Evolutionary conservation across 164 flowering plant species (phyloP).

Genomic region (Magnolia changhungtana): DNA sequence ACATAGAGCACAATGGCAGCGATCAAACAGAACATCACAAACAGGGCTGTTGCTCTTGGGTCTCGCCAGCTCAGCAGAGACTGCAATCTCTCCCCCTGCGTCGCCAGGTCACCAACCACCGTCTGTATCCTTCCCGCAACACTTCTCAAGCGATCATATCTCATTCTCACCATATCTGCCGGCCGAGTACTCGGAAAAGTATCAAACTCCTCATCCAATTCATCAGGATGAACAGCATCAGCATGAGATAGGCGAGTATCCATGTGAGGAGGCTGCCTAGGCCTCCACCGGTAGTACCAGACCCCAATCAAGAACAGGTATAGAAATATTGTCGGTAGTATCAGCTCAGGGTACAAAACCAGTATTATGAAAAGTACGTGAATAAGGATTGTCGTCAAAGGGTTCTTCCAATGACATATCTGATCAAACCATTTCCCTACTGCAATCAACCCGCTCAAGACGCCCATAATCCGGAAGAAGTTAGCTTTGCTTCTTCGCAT

Average conservation of each 20-base stretch:
- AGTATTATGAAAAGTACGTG: conserved; percentile 71
- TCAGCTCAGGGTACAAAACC: conserved; percentile 76
- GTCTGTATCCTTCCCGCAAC: conserved; percentile 49
- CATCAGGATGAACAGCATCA: conserved; percentile 35
- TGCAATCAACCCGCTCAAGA: conserved; percentile 59
- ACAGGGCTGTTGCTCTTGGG: conserved; percentile 55
- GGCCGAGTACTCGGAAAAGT: conserved; percentile 42
- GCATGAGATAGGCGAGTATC: conserved; percentile 47
- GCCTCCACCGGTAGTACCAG: conserved; percentile 34
- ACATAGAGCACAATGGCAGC: conserved; percentile 34
- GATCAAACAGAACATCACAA: conserved; percentile 39
- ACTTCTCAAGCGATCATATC: conserved; percentile 54
- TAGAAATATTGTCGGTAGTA: conserved; percentile 76
- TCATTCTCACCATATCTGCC: conserved; percentile 29
- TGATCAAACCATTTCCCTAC: conserved; percentile 77
- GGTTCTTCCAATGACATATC: conserved; percentile 79
- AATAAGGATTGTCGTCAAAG: conserved; percentile 73
- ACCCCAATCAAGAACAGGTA: conserved; percentile 71
- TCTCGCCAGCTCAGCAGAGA: conserved; percentile 57
- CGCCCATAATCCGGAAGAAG: conserved; percentile 73
- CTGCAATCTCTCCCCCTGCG: conserved; percentile 54
- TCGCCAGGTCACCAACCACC: conserved; percentile 49
- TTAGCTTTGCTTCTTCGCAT: conserved; percentile 52
- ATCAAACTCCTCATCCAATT: conserved; percentile 65
- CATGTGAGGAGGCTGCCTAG: conserved; percentile 57